Percentiles rank a stretch among this genome's conserved stretches.
These are phyloP conservation scores for Jasminum sambac DNA, from an alignment of 257 asterid genomes.

Conservation along the genomic window DNA sequence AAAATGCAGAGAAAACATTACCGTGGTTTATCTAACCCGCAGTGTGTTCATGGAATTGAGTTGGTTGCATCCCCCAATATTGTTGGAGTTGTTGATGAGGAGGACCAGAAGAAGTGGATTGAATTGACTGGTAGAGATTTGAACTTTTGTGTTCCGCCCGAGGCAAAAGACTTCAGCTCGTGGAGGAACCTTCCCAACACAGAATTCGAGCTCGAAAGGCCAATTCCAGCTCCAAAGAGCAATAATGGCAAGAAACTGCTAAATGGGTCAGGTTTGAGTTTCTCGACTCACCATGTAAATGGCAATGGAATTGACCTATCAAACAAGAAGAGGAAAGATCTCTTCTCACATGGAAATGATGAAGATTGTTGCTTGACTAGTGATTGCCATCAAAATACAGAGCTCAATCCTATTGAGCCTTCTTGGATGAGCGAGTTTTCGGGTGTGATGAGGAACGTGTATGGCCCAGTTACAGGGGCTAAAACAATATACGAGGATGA, in stretches of 20 bases:
- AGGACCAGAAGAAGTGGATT: constrained; percentile 54
- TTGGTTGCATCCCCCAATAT: constrained; percentile 46
- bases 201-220: constrained; percentile 56
- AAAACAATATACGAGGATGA: constrained; percentile 58
- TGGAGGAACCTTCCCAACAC: constrained; percentile 57
- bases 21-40: constrained; percentile 57
- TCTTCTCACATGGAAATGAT: constrained; percentile 31
- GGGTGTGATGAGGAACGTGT: constrained; percentile 51
- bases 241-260: constrained; percentile 41
- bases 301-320: constrained; percentile 48
- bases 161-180: constrained; percentile 50
- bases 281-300: constrained; percentile 43
- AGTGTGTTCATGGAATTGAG: constrained; percentile 58
- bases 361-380: constrained; percentile 35
- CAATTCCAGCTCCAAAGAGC: constrained; percentile 30
- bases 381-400: constrained; percentile 33
- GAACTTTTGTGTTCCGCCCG: constrained; percentile 49
- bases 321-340: constrained; percentile 52
- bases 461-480: constrained; percentile 56
- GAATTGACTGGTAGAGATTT: constrained; percentile 56
- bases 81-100: constrained; percentile 37
- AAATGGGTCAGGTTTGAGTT: constrained; percentile 46
- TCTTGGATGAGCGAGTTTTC: constrained; percentile 48
- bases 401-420: constrained; percentile 37
- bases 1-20: constrained; percentile 57